Evolutionary conservation across 2,329 filamentous ascomycete genomes (phyloP), one percentile per base, ranked within the genome.

Genomic region (Exophiala oligosperma): DNA sequence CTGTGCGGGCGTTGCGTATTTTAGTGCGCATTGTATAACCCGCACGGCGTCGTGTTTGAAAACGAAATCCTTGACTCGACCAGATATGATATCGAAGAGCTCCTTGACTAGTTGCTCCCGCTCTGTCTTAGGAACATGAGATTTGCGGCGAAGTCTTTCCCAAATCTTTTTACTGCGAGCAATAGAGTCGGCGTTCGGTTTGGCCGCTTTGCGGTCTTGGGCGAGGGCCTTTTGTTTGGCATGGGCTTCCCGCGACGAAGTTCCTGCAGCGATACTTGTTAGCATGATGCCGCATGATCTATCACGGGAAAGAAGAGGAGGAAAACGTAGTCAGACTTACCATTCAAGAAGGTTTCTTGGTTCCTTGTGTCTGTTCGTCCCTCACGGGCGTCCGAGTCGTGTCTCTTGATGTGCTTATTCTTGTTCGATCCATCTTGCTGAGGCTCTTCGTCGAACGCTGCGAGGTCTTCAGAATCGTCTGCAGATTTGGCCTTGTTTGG

Each of bases 1-100:
- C 76, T 97, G 92, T 60, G 90, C 88, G 55, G 86, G 81, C 47
- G 88, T 95, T 49, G 91, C 89, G 76, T 99, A 99, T 76, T 99
- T 99, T 76, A 99, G 85, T 38, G 93, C 94, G 11, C 92, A 97
- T 77, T 99, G 94, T 26, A 99, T 89, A 43, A 96, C 92, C 66
- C 94, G 85, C n/a, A 96, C 93, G 37, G 92, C 91, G 72, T 99
- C 94, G 74, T 99, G 94, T 83, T 99, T 99, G 77, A 99, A 90
- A 21, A 97, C 93, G 66, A 97, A 96, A 62, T 97, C 94, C 75
- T 91, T 91, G 68, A 97, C 89, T 57, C 90, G 86, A 53, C 92
- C 93, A 24, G 90, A 94, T 68, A 97, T 90, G 70, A 99, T 96
- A 57, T 83, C 82, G 74, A 96, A 97, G 26, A 99, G 83, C 78